Conservation (phyloP, 192 early-diverging fungal genomes). For the Umbelopsis ramanniana region DNA sequence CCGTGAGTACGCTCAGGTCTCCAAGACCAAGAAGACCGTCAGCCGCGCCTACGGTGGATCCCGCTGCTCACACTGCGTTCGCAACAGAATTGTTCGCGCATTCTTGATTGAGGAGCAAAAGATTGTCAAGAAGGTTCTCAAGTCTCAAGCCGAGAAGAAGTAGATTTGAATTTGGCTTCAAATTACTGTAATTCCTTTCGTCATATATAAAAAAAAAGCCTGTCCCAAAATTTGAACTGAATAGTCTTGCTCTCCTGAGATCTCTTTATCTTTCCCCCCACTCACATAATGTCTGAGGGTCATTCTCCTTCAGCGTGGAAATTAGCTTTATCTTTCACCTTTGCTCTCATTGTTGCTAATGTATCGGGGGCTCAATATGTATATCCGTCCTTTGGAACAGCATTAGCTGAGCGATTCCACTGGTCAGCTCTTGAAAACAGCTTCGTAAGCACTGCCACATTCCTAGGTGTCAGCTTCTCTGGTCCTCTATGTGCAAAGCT, state of each 20-base stretch:
- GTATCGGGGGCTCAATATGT: constrained; percentile 41
- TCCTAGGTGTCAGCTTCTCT: constrained; percentile 39
- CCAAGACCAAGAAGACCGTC: constrained; percentile 92
- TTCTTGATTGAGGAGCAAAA: constrained; percentile 99
- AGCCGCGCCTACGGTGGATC: constrained; percentile 97
- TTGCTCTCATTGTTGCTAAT: constrained; percentile 34
- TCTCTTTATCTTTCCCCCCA: neutral
- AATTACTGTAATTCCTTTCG: neutral
- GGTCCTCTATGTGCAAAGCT: constrained; percentile 37
- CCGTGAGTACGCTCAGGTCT: constrained; percentile 86
- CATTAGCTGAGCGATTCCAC: constrained; percentile 29
- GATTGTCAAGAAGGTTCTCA: constrained; percentile 99
- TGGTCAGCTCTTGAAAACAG: constrained; percentile 41
- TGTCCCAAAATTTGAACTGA: neutral
- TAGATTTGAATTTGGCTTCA: constrained; percentile 22
- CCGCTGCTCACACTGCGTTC: constrained; percentile 84
- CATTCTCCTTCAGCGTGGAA: constrained; percentile 22
- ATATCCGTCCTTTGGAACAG: constrained; percentile 34
- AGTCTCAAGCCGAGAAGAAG: constrained; percentile 61
- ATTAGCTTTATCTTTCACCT: constrained; percentile 33
- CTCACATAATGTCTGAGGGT: constrained; percentile 4
- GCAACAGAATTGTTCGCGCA: constrained; percentile 91
- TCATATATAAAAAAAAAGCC: constrained; percentile 7
- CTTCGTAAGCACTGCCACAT: constrained; percentile 38
- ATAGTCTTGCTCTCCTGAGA: neutral